Percentiles rank a stretch among this genome's conserved stretches.
These are phyloP conservation scores for Adansonia digitata DNA, from an alignment of 345 rosid genomes.

Conservation along the genomic window DNA sequence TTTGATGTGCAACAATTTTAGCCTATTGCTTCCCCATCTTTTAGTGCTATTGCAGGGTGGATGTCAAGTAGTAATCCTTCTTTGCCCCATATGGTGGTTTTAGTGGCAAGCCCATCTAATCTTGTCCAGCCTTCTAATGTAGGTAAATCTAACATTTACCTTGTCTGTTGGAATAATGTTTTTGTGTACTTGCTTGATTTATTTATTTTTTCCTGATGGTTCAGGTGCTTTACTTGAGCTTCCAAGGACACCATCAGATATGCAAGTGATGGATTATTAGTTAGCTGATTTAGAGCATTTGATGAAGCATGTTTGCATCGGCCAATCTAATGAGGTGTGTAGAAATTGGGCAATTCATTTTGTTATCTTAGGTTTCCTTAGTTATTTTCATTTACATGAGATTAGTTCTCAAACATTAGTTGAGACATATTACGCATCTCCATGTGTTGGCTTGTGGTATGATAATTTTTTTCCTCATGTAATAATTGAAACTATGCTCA, in stretches of 20 bases:
- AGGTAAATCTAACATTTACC: no score
- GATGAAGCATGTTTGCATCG: conserved; percentile 61
- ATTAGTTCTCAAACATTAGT: neutral
- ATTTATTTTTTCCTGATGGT: neutral
- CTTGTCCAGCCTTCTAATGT: conserved; percentile 43
- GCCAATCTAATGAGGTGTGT: conserved; percentile 61
- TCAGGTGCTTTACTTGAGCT: conserved; percentile 60
- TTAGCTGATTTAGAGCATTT: conserved; percentile 70
- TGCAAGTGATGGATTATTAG: conserved; percentile 59
- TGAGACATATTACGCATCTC: neutral
- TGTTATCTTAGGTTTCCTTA: neutral
- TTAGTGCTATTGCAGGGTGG: conserved; percentile 75
- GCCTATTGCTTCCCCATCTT: conserved; percentile 54
- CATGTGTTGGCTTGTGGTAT: neutral
- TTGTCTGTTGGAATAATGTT: conserved; percentile 3
- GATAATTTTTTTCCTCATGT: neutral
- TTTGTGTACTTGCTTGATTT: neutral
- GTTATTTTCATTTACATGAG: neutral
- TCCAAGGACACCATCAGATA: conserved; percentile 54
- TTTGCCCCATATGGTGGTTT: conserved; percentile 42
- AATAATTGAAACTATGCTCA: neutral
- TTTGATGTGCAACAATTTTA: conserved; percentile 62
- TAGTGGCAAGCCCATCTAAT: conserved; percentile 40
- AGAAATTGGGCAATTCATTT: neutral
- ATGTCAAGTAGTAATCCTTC: conserved; percentile 52